These are phyloP conservation scores for Pseudogymnoascus sp. DNA, from an alignment of 2,329 filamentous ascomycete genomes.

Conservation along the genomic window DNA sequence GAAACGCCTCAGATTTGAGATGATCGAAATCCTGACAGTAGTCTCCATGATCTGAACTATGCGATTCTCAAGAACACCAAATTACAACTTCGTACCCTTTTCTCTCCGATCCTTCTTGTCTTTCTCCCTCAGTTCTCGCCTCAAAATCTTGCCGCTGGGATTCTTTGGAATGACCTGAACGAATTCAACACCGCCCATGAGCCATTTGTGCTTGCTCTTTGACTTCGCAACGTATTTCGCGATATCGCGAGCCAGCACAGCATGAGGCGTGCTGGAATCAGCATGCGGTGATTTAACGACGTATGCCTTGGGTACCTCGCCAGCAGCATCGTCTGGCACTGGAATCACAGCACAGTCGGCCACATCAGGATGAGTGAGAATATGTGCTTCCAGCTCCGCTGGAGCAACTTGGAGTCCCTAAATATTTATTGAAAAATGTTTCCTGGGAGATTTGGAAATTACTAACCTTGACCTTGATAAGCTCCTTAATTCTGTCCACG, in stretches of 20 bases:
- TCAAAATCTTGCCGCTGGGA: constrained; percentile 66
- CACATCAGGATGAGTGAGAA: constrained; percentile 68
- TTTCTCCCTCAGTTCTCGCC: constrained; percentile 61
- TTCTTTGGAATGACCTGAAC: constrained; percentile 65
- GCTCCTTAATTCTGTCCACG: constrained; percentile 68
- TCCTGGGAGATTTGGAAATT: not conserved
- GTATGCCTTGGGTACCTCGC: constrained; percentile 61
- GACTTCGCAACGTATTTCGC: constrained; percentile 55
- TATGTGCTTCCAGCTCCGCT: constrained; percentile 72
- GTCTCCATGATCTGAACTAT: too few species aligned
- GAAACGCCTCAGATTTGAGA: too few species aligned
- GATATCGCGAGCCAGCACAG: constrained; percentile 47
- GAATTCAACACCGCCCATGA: constrained; percentile 57
- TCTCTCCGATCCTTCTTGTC: constrained; percentile 62
- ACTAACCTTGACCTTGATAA: constrained; percentile 65
- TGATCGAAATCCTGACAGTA: too few species aligned
- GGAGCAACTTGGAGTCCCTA: constrained; percentile 71
- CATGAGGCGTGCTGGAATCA: constrained; percentile 37
- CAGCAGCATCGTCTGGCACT: constrained; percentile 56
- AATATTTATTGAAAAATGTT: not conserved
- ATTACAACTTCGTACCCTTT: constrained; percentile 59
- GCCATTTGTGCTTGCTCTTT: constrained; percentile 62
- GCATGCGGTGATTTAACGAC: constrained; percentile 47
- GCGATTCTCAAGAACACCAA: not conserved
- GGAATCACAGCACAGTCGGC: constrained; percentile 74